phyloP scores from a whole-genome alignment of 129 eudicot species.

The Smallanthus sonchifolius region DNA sequence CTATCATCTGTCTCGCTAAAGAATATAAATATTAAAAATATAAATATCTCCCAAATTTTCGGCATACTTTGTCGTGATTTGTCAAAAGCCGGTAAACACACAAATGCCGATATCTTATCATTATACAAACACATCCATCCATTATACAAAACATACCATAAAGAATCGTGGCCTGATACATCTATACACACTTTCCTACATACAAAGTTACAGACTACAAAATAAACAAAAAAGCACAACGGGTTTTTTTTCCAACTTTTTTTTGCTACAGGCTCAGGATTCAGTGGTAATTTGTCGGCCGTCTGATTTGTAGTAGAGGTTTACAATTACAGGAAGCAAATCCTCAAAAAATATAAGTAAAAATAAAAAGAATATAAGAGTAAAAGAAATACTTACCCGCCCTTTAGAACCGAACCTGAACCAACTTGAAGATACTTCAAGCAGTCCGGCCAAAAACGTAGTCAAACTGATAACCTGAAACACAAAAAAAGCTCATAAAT shows the following conservation, averaged over 20 bases:
- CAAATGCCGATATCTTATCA: not conserved
- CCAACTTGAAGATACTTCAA: conserved; percentile 80
- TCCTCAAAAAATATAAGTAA: not conserved
- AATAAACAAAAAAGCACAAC: conserved; percentile 38
- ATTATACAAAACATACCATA: not conserved
- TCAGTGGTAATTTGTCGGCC: conserved; percentile 50
- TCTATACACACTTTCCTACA: not conserved
- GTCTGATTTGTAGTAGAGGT: conserved; percentile 40
- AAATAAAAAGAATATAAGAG: not conserved
- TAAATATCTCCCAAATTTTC: conserved; percentile 1
- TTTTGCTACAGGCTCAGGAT: conserved; percentile 69
- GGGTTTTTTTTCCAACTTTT: conserved; percentile 58
- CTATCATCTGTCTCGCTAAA: conserved; percentile 62
- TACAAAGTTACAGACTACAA: not conserved
- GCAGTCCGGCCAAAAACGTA: no score
- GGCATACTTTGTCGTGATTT: not conserved
- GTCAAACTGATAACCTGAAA: no score
- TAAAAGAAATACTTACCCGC: conserved; percentile 44
- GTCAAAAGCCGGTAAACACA: not conserved
- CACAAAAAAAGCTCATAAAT: no score
- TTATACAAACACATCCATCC: not conserved
- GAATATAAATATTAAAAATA: not conserved
- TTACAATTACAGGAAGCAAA: conserved; percentile 14
- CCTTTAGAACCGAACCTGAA: conserved; percentile 70
- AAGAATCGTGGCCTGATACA: not conserved